Evolutionary conservation across 306 rosid genomes (phyloP).

Genomic region (Carpinus viminea): DNA sequence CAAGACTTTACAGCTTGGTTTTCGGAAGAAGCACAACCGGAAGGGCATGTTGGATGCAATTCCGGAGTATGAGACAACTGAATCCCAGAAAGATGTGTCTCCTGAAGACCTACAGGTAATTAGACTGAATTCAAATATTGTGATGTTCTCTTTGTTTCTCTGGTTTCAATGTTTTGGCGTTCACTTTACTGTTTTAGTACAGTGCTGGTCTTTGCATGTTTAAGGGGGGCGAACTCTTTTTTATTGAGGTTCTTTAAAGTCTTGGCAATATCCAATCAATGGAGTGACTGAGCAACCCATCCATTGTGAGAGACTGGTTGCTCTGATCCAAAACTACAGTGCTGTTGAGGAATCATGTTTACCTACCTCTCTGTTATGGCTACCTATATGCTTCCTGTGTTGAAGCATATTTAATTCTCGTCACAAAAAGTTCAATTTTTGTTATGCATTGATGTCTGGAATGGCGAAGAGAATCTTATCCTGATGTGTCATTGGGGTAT

Average conservation of each 20-base stretch:
- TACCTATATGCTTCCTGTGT: conserved; percentile 29
- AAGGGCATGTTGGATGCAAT: conserved; percentile 65
- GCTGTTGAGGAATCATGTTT: conserved; percentile 1
- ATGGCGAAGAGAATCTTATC: conserved; percentile 34
- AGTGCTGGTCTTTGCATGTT: neutral
- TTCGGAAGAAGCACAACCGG: conserved; percentile 57
- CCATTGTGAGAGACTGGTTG: neutral
- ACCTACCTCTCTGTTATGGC: conserved; percentile 22
- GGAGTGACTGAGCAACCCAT: neutral
- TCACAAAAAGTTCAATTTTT: conserved; percentile 4
- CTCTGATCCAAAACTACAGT: conserved; percentile 12
- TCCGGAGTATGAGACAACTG: conserved; percentile 74
- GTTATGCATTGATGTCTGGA: conserved; percentile 28
- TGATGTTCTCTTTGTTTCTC: conserved; percentile 8
- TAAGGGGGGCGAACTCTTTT: neutral
- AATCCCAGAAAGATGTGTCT: conserved; percentile 50
- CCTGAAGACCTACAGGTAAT: conserved; percentile 65
- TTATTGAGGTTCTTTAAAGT: neutral
- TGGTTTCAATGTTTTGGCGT: neutral
- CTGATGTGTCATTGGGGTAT: conserved; percentile 30
- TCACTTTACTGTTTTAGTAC: conserved; percentile 1
- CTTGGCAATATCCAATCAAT: neutral
- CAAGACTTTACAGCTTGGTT: conserved; percentile 66
- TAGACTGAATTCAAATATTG: conserved; percentile 19
- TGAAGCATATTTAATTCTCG: conserved; percentile 15